These are phyloP conservation scores for Suillus cothurnatus DNA, from an alignment of 768 basidiomycete species.

Conservation along the genomic window DNA sequence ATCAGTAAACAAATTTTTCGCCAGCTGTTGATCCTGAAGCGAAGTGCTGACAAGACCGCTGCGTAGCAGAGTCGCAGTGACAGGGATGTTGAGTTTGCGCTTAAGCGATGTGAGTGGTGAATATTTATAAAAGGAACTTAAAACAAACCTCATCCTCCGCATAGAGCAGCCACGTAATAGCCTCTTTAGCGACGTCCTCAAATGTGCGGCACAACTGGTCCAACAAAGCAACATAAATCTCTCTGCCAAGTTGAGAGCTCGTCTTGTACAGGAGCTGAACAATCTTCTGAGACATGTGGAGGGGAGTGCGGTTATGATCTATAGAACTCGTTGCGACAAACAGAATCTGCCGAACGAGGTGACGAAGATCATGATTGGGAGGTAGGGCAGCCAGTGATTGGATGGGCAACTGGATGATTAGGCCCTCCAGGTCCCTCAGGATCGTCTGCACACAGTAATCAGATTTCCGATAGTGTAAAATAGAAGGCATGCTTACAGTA, in stretches of 20 bases:
- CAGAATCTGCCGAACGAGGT: constrained; percentile 81
- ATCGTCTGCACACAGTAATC: constrained; percentile 19
- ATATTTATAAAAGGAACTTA: background rate
- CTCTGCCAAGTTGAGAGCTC: constrained; percentile 79
- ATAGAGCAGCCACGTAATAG: constrained; percentile 93
- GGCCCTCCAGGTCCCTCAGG: constrained; percentile 73
- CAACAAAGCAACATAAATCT: constrained; percentile 89
- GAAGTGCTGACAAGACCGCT: constrained; percentile 76
- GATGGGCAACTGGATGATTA: constrained; percentile 73
- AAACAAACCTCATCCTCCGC: constrained; percentile 89
- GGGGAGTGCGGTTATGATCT: constrained; percentile 83
- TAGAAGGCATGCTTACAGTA: constrained; percentile 47
- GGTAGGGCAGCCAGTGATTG: constrained; percentile 72
- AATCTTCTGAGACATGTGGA: constrained; percentile 94
- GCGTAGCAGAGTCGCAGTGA: constrained; percentile 85
- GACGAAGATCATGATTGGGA: constrained; percentile 83
- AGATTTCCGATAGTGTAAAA: constrained; percentile 29
- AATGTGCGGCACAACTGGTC: constrained; percentile 88
- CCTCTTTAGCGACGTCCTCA: constrained; percentile 94
- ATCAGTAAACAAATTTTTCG: constrained; percentile 80
- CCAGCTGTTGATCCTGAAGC: constrained; percentile 88
- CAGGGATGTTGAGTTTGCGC: constrained; percentile 96
- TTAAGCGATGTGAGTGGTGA: constrained; percentile 32
- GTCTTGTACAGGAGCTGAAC: constrained; percentile 95
- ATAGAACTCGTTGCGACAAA: constrained; percentile 76